Base-by-base conservation (phyloP, 768 basidiomycete species). In the Boletus speciosus region DNA sequence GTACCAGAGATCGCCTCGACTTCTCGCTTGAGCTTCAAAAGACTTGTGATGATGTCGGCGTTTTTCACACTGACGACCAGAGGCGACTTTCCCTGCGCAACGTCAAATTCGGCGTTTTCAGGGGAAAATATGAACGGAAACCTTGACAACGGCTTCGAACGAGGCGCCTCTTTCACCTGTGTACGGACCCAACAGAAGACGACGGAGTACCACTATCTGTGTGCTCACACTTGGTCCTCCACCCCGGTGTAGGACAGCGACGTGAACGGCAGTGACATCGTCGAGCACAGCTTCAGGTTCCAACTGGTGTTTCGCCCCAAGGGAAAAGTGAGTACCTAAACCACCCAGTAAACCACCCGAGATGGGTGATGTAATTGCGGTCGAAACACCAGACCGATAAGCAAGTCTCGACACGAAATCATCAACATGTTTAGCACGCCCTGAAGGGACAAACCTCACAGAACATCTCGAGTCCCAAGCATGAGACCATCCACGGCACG, bases 31-130 rank as follows among this genome's bases (percentile, higher is more conserved):
- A 93, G 78, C 5, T 58, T 61, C 38, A 94, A 71, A 14, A 93
- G 69, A 0, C 82, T 79, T 0, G 87, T 82, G 65, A 93, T 93
- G 48, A 85, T 76, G 66, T 93, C 91, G 9, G 88, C 88, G 60
- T 78, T 88, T 53, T 85, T 75, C 14, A 83, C 84, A 2, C 79
- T 71, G 19, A 92, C 68, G 2, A 91, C 87, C 16, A 94, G 72
- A 0, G 86, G 81, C 0, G 85, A 65, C 19, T 71, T 56, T 12
- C 88, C 86, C 78, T 86, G 51, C 6, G 31, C 45, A 25, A 6
- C 14, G 27, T 59, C 31, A 61, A 59, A 61, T 51, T 61, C 29
- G 16, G 49, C 47, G 23, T 6, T 38, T 2, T 19, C 14, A 1
- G 16, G 1, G 15, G 16, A 37, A 38, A 15, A 14, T 2, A 25